Conservation (phyloP, 2,329 filamentous ascomycete species). For the Cytospora schulzeri region DNA sequence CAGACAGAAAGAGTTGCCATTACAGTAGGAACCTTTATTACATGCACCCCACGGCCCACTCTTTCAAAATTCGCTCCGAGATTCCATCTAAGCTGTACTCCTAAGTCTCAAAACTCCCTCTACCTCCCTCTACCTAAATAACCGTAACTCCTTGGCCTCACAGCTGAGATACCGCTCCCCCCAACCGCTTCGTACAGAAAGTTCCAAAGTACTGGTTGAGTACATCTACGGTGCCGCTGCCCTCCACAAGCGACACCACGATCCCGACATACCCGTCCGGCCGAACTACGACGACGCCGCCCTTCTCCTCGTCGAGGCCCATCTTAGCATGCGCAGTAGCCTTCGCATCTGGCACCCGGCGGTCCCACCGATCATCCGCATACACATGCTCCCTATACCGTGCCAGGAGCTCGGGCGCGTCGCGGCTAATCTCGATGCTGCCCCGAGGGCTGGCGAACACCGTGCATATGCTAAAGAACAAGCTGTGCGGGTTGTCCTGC, state of each 20-base stretch:
- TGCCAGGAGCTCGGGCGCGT: slow-evolving; percentile 70
- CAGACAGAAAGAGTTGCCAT: no score
- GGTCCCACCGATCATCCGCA: slow-evolving; percentile 79
- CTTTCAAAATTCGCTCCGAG: slow-evolving; percentile 5
- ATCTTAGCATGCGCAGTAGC: slow-evolving; percentile 85
- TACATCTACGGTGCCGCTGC: slow-evolving; percentile 76
- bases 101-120: background rate
- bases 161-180: slow-evolving; percentile 43
- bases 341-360: slow-evolving; percentile 66
- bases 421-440: slow-evolving; percentile 70
- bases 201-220: slow-evolving; percentile 80
- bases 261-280: slow-evolving; percentile 87
- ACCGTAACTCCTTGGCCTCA: slow-evolving; percentile 30
- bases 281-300: slow-evolving; percentile 80
- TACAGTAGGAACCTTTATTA: no score
- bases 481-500: slow-evolving; percentile 79
- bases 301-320: slow-evolving; percentile 72
- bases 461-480: slow-evolving; percentile 78
- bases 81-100: background rate
- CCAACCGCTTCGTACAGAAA: slow-evolving; percentile 66
- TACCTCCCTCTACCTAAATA: background rate
- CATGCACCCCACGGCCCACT: no score
- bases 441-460: slow-evolving; percentile 70
- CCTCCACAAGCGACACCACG: slow-evolving; percentile 73
- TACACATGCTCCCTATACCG: slow-evolving; percentile 84